Evolutionary conservation across 805 yeast species (phyloP).

Genomic region (Hanseniaspora hatyaiensis): DNA sequence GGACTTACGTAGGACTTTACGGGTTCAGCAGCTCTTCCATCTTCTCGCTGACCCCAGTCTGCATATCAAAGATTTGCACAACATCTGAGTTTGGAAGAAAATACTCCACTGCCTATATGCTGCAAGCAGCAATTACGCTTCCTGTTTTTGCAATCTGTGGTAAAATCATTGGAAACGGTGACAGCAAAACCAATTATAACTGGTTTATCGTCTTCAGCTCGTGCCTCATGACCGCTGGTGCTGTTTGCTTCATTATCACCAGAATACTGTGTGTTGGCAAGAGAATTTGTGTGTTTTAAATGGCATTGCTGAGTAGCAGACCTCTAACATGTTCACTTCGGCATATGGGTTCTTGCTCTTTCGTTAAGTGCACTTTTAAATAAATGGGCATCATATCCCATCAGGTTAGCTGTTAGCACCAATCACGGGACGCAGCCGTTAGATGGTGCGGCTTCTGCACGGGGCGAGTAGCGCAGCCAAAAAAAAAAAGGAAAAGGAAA

Average conservation of each 20-base stretch:
- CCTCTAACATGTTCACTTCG: too few species aligned
- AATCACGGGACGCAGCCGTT: too few species aligned
- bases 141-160: slow-evolving; percentile 38
- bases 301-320: too few species aligned
- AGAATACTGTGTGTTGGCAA: slow-evolving; percentile 37
- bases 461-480: too few species aligned
- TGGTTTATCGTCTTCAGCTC: slow-evolving; percentile 38
- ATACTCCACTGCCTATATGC: slow-evolving; percentile 41
- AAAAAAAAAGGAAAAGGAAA: too few species aligned
- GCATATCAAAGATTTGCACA: slow-evolving; percentile 41
- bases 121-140: slow-evolving; percentile 38
- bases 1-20: slow-evolving; percentile 35
- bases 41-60: slow-evolving; percentile 41
- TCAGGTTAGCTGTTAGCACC: too few species aligned
- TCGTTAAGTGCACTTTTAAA: too few species aligned
- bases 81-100: slow-evolving; percentile 39
- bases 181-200: slow-evolving; percentile 34
- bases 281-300: slow-evolving; percentile 29
- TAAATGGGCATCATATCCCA: too few species aligned
- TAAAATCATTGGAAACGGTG: slow-evolving; percentile 32
- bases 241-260: slow-evolving; percentile 32
- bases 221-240: slow-evolving; percentile 31
- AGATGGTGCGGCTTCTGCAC: too few species aligned
- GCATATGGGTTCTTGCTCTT: too few species aligned
- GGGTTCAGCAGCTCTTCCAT: slow-evolving; percentile 43